Percentiles rank a stretch among this genome's conserved stretches.
Evolutionary conservation across 768 basidiomycete genomes (phyloP).

Genomic region (Hygrophorus pudorinus): DNA sequence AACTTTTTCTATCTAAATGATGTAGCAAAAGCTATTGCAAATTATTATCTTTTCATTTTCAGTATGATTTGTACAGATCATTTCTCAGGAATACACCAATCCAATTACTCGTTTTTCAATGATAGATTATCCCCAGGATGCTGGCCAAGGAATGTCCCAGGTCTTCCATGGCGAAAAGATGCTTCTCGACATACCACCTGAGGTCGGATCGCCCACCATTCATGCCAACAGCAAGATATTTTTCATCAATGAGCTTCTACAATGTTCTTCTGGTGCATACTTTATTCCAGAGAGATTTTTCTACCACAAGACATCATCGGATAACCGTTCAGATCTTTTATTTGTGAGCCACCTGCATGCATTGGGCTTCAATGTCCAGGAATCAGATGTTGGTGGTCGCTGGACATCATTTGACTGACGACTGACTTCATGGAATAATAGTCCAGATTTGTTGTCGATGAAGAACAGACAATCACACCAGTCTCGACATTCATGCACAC

Average conservation of each 20-base stretch:
- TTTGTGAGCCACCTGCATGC: too few relatives aligned
- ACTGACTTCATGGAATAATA: too few relatives aligned
- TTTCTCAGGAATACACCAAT: conserved; percentile 18
- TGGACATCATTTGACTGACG: too few relatives aligned
- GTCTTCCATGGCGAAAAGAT: conserved; percentile 20
- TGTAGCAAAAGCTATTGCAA: conserved; percentile 1
- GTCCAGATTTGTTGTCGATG: conserved; percentile 4
- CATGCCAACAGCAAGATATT: background rate
- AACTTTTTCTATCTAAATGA: conserved; percentile 20
- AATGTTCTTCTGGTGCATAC: background rate
- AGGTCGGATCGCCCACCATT: conserved; percentile 16
- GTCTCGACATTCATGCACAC: too few relatives aligned
- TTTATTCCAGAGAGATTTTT: conserved; percentile 4
- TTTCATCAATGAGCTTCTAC: background rate
- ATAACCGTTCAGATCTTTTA: too few relatives aligned
- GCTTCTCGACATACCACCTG: conserved; percentile 17
- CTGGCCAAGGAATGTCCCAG: conserved; percentile 13
- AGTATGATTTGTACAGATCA: background rate
- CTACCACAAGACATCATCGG: too few relatives aligned
- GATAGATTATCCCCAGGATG: conserved; percentile 19
- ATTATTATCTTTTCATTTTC: background rate
- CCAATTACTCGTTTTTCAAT: conserved; percentile 13
- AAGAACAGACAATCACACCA: too few relatives aligned
- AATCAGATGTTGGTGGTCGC: too few relatives aligned
- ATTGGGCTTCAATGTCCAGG: conserved; percentile 1